Evolutionary conservation across 352 stramenopile species (phyloP), one percentile per base, ranked within the genome.

Genomic region (Phytophthora europaea): DNA sequence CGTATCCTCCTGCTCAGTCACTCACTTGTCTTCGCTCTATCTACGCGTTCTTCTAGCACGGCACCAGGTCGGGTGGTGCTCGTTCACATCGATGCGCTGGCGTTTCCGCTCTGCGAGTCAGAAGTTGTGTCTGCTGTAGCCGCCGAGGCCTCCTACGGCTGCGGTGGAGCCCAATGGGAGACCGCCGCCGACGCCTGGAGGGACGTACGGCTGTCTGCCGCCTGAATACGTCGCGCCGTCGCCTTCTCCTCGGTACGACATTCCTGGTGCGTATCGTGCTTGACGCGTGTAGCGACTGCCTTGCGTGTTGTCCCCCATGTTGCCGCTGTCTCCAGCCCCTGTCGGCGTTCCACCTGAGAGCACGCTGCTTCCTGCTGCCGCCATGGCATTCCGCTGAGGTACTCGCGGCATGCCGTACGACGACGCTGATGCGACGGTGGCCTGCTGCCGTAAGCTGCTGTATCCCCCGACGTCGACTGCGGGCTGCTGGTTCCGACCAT

Each of bases 91-190:
- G 61, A 80, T 60, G 65, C 50, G 60, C 52, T 73, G 66, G 60
- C 67, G 55, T 53, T 78, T 65, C 48, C 36, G 54, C 58, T 12
- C 6, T 45, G 64, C 15, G 40, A 61, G 23, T 87, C 79, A 92
- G 77, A 85, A 93, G 66, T 94, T 94, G 83, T 94, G 87, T 78
- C 85, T 80, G 72, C 87, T 93, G 76, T 92, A 94, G 58, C 82
- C 82, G 22, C 82, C 83, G 5, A 91, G 55, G 1, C 73, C 73
- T 16, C 84, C 83, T 5, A 92, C 80, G 36, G 80, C 83, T 63
- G 84, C 77, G 45, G 83, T 90, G 15, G 82, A 73, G 34, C 68
- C 72, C 50, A 86, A 57, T 2, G 76, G 74, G 16, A 85, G 74
- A 33, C 61, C 64, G 52, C 59, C 40, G 53, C 65, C 73, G 12